phyloP scores from a whole-genome alignment of 2,329 filamentous ascomycete genomes.

The Teratosphaeria zuluensis region DNA sequence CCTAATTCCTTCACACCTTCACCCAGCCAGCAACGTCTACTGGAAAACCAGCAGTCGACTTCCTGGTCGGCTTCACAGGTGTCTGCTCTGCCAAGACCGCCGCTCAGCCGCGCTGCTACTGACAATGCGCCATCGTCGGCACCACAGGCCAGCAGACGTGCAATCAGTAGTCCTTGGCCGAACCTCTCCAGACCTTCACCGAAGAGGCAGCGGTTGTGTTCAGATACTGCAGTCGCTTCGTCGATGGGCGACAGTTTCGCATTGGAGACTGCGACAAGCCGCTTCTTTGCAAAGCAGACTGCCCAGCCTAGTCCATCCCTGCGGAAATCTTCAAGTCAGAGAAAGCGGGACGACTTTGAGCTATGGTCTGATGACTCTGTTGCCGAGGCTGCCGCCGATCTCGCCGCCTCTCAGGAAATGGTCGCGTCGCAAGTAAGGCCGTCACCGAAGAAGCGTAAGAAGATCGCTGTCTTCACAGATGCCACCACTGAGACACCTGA shows the following conservation, averaged over 20 bases:
- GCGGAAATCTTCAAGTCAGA: slow-evolving; percentile 25
- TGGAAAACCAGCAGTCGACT: slow-evolving; percentile 43
- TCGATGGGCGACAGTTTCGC: slow-evolving; percentile 15
- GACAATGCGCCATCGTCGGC: slow-evolving; percentile 29
- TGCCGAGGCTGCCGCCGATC: slow-evolving; percentile 33
- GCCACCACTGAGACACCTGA: neutral
- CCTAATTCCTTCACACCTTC: slow-evolving; percentile 59
- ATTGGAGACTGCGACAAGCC: slow-evolving; percentile 30
- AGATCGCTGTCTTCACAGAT: slow-evolving; percentile 19
- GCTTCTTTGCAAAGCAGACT: slow-evolving; percentile 32
- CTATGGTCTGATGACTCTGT: slow-evolving; percentile 41
- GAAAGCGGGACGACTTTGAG: slow-evolving; percentile 31
- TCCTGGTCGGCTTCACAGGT: slow-evolving; percentile 48
- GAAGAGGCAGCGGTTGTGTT: slow-evolving; percentile 38
- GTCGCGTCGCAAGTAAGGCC: slow-evolving; percentile 3
- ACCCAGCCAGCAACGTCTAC: slow-evolving; percentile 51
- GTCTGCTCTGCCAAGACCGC: slow-evolving; percentile 17
- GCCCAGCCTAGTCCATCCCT: slow-evolving; percentile 33
- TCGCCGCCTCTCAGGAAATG: slow-evolving; percentile 10
- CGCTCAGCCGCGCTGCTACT: slow-evolving; percentile 7
- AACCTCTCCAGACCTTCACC: slow-evolving; percentile 17
- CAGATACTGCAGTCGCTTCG: slow-evolving; percentile 26
- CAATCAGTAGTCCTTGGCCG: slow-evolving; percentile 25
- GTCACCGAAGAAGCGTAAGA: slow-evolving; percentile 20
- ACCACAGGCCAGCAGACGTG: slow-evolving; percentile 33